Evolutionary conservation across 83 land plant species (phyloP), one percentile per base, ranked within the genome.

Genomic region (Picea mariana): DNA sequence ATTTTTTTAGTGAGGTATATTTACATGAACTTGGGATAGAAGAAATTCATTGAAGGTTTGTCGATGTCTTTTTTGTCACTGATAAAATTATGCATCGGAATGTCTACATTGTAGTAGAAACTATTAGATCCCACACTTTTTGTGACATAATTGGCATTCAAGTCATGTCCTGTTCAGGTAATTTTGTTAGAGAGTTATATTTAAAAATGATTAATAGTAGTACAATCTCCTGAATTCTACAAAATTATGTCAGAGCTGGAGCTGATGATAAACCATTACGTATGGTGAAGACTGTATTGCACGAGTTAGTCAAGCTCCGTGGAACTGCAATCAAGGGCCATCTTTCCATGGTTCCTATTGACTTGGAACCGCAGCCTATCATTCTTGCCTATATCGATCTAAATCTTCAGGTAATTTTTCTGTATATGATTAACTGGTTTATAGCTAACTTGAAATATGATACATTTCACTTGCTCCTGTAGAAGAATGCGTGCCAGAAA

Each of bases 351-450:
- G 99, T 98, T 63, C 99, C 99, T 3, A 98, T 98, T 66, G 99
- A 98, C 82, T 88, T 86, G 87, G 97, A 98, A 72, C 99, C 99
- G 40, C 99, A 93, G 78, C 99, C 99, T 9, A 98, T 98, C 47
- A 98, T 98, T 88, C 99, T 98, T 84, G 99, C 99, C 9, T 98
- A 98, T 80, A 98, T 98, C 79, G 99, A 98, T 84, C 96, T 98
- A 23, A 98, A 98, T 87, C 95, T 98, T 62, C 99, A 98, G 99
- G 99, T 95, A 82, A 58, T 12, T 55, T 84, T 24, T 24, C 15
- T 23, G 18, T 79, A 18, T 68, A 49, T 82, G 80, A 17, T 34
- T 58, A 79, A 16, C 38, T 77, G 1, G 76, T 76, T 27, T 18
- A 18, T 72, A 9, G n/a, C 58, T 69, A 42, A 73, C n/a, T 73